Base-by-base conservation (phyloP, 257 asterid genomes). In the Oldenlandia corymbosa region DNA sequence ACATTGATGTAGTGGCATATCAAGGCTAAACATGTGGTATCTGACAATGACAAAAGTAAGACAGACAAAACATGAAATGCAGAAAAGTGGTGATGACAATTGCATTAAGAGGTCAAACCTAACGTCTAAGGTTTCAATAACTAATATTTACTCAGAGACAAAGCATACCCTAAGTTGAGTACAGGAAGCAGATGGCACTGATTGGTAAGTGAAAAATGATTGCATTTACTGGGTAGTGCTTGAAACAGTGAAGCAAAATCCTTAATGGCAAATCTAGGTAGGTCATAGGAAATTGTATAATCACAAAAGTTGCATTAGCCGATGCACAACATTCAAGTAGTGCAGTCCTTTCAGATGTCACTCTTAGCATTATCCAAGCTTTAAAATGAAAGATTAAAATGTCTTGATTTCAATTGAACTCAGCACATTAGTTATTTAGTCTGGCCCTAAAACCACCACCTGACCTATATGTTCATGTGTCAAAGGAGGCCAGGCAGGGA, bases 211-310 rank as follows among this genome's bases (percentile, higher is more conserved):
- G 9, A 30, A 26, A 31, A 30, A 16, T n/a, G 1, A 21, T 45
- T 10, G 20, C 5, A 12, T 28, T 17, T 30, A 31, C 20, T 48
- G 28, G 2, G 7, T 18, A 62, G 46, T 18, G 55, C 48, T 26
- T 20, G 36, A 7, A 63, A 34, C 55, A 30, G 26, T 7, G 58
- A 63, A 13, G 49, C 20, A 31, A 30, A 21, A 20, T 24, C 68
- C 7, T 8, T 32, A 63, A 52, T 63, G 68, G 58, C 7, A 63
- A 48, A 63, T 63, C 68, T 63, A 63, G 23, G 58, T 49, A 49
- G 37, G 59, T 32, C 49, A 63, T 12, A 13, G 58, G 68, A 48
- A 48, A 31, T 48, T 49, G 13, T 49, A 51, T 48, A 27, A 48
- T 49, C 7, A 13, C 47, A 47, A 6, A 8, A 21, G 7, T 30